Conservation (phyloP, 169 alveolate species). For the Plasmodium ovale region DNA sequence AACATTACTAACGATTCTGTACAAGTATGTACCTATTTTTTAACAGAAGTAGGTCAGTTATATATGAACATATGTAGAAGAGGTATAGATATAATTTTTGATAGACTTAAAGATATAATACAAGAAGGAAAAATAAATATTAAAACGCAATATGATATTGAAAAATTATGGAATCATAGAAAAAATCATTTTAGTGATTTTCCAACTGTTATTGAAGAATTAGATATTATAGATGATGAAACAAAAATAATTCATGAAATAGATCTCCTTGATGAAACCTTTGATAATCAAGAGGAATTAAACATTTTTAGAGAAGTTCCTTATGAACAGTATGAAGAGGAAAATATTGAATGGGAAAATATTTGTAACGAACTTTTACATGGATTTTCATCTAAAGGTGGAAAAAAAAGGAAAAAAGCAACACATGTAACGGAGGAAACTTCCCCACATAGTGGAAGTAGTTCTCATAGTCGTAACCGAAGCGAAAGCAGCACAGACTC, state of each 20-base stretch:
- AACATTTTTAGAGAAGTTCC: constrained; percentile 94
- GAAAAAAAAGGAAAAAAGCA: constrained; percentile 10
- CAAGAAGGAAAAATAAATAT: constrained; percentile 96
- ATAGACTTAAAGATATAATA: constrained; percentile 95
- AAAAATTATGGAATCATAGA: constrained; percentile 94
- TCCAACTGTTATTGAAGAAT: constrained; percentile 91
- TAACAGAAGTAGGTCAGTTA: constrained; percentile 95
- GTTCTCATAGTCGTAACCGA: too few relatives aligned
- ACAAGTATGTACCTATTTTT: constrained; percentile 94
- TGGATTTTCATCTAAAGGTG: constrained; percentile 82
- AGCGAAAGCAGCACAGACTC: constrained; percentile 77
- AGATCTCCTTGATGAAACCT: constrained; percentile 92
- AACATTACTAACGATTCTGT: constrained; percentile 98
- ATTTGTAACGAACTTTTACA: constrained; percentile 93
- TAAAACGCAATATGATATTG: constrained; percentile 97
- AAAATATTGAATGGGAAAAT: constrained; percentile 94
- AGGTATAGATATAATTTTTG: constrained; percentile 96
- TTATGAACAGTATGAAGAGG: constrained; percentile 91
- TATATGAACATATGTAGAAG: constrained; percentile 93
- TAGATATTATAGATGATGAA: constrained; percentile 97
- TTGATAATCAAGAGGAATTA: constrained; percentile 94
- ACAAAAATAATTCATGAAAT: constrained; percentile 97
- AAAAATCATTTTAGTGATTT: constrained; percentile 92
- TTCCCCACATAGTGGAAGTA: constrained; percentile 84
- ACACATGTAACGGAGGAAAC: constrained; percentile 7